Evolutionary conservation across 257 asterid genomes (phyloP).

Genomic region (Fraxinus americana): DNA sequence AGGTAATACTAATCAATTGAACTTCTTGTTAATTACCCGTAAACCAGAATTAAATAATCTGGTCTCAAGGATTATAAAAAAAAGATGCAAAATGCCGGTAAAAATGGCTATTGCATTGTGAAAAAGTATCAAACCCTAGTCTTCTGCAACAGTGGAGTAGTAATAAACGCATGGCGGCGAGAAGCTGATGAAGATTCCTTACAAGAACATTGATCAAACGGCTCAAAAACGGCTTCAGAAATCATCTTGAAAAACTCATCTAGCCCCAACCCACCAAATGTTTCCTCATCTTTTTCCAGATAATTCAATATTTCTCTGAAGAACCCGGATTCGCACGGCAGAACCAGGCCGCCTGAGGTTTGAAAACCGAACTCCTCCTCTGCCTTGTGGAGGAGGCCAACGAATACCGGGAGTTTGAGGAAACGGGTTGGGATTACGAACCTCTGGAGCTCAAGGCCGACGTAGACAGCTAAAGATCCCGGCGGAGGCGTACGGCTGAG

Average conservation of each 20-base stretch:
- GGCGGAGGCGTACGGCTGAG: constrained; percentile 32
- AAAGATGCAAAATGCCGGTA: background rate
- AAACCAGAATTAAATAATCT: no score
- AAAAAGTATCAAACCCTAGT: constrained; percentile 38
- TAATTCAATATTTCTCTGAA: constrained; percentile 40
- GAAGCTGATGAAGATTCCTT: constrained; percentile 42
- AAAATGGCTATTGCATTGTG: background rate
- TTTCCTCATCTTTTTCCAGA: constrained; percentile 53
- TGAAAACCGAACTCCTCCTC: constrained; percentile 77
- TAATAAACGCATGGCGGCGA: constrained; percentile 17
- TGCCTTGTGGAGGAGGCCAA: constrained; percentile 58
- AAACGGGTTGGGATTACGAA: constrained; percentile 35
- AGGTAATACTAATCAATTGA: background rate
- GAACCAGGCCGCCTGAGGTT: constrained; percentile 52
- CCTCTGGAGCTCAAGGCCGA: constrained; percentile 28
- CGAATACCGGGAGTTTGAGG: constrained; percentile 62
- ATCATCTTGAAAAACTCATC: constrained; percentile 44
- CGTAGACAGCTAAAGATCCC: constrained; percentile 20
- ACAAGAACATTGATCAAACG: constrained; percentile 38
- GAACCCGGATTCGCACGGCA: constrained; percentile 58
- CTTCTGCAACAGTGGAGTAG: constrained; percentile 47
- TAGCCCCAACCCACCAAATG: constrained; percentile 38
- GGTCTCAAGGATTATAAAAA: constrained; percentile 34
- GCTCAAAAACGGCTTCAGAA: constrained; percentile 34
- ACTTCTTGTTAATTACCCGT: background rate